Conservation (phyloP, 768 basidiomycete genomes). For the Boletus edulis region DNA sequence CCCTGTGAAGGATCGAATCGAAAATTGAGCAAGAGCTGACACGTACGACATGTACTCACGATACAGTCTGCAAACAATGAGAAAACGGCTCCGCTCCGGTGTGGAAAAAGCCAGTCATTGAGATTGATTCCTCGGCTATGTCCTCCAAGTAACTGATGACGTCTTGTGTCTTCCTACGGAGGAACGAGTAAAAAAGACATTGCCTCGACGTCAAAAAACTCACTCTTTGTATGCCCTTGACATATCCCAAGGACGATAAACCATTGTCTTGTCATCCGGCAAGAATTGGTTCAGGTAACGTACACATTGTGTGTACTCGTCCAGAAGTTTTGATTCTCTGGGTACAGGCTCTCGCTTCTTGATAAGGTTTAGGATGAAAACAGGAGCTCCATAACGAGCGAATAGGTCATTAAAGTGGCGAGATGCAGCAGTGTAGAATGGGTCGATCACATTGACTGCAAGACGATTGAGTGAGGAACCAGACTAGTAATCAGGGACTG, state of each 20-base stretch:
- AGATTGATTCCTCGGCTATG: slow-evolving; percentile 89
- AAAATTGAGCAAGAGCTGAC: not conserved
- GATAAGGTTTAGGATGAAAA: slow-evolving; percentile 92
- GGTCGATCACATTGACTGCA: slow-evolving; percentile 88
- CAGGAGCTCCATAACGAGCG: slow-evolving; percentile 82
- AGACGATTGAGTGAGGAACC: slow-evolving; percentile 5
- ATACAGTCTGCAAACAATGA: slow-evolving; percentile 51
- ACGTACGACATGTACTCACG: slow-evolving; percentile 26
- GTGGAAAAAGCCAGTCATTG: slow-evolving; percentile 93
- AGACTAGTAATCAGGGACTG: slow-evolving; percentile 24
- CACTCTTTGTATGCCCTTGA: slow-evolving; percentile 91
- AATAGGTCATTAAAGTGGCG: slow-evolving; percentile 92
- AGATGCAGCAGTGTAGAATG: slow-evolving; percentile 91
- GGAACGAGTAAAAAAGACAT: not conserved
- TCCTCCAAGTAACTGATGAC: slow-evolving; percentile 95
- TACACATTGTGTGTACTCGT: slow-evolving; percentile 91
- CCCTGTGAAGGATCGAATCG: slow-evolving; percentile 18
- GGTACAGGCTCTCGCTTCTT: slow-evolving; percentile 78
- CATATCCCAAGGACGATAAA: slow-evolving; percentile 97
- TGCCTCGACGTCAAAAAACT: slow-evolving; percentile 12
- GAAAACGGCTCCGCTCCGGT: slow-evolving; percentile 85
- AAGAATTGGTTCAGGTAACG: slow-evolving; percentile 94
- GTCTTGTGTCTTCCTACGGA: slow-evolving; percentile 82
- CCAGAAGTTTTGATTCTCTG: slow-evolving; percentile 85
- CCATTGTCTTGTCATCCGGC: slow-evolving; percentile 80